Percentiles rank a stretch among this genome's conserved stretches.
Conservation (phyloP, 1,139 yeast genomes). For the Debaryomycetaceae sp. region DNA sequence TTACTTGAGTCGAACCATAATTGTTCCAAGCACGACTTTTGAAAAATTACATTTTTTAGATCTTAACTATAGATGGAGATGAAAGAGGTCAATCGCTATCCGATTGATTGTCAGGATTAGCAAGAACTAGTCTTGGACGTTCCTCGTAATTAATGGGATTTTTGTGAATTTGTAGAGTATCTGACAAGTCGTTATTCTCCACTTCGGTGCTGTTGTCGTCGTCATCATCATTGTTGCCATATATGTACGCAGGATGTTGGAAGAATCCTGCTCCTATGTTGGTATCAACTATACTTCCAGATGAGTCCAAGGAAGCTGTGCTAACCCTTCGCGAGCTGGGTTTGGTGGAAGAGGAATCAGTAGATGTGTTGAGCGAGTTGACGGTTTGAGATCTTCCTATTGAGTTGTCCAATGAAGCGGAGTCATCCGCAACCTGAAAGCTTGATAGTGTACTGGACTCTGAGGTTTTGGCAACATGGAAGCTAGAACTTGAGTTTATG, state of each 20-base stretch:
- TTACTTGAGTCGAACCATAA: neutral
- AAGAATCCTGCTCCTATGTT: constrained; percentile 31
- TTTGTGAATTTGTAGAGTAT: neutral
- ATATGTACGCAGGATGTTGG: constrained; percentile 42
- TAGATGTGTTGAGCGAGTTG: constrained; percentile 16
- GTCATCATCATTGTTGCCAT: constrained; percentile 23
- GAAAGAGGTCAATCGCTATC: neutral
- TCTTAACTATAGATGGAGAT: neutral
- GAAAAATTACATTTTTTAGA: neutral
- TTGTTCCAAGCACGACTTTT: neutral
- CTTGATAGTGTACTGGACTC: constrained; percentile 17
- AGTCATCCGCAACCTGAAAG: constrained; percentile 9
- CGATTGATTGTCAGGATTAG: constrained; percentile 46
- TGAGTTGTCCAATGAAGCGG: constrained; percentile 18
- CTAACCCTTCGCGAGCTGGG: constrained; percentile 13
- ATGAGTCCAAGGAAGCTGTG: constrained; percentile 19
- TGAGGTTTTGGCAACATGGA: constrained; percentile 18
- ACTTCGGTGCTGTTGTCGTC: constrained; percentile 16
- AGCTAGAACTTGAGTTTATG: constrained; percentile 5
- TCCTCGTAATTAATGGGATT: constrained; percentile 25
- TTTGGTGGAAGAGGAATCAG: constrained; percentile 7
- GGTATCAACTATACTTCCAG: constrained; percentile 23
- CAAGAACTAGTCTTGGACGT: constrained; percentile 53
- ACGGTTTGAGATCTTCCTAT: constrained; percentile 31
- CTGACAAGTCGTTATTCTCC: constrained; percentile 6